phyloP scores from a whole-genome alignment of 495 filamentous ascomycete genomes.

The Arthonia radiata region DNA sequence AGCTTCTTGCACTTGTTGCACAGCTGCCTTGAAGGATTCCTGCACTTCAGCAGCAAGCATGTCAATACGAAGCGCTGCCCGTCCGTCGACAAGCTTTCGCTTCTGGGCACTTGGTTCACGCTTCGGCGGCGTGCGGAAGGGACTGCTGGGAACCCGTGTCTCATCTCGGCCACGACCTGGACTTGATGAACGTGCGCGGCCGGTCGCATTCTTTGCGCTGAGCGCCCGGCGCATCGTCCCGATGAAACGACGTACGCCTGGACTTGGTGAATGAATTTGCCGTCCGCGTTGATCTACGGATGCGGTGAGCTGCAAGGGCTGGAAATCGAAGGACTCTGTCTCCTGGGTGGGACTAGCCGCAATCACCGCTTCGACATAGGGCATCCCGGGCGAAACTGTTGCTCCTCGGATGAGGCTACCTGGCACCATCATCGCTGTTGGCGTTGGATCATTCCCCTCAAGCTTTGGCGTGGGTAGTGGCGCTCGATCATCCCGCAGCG shows the following conservation, averaged over 20 bases:
- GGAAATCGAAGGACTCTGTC: too few relatives aligned
- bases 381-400: conserved; percentile 46
- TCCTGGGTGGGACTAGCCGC: conserved; percentile 37
- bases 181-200: too few relatives aligned
- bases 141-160: too few relatives aligned
- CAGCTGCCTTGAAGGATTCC: conserved; percentile 44
- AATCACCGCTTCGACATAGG: conserved; percentile 47
- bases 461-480: conserved; percentile 27
- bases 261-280: too few relatives aligned
- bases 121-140: too few relatives aligned
- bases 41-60: conserved; percentile 51
- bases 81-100: too few relatives aligned
- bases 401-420: conserved; percentile 70
- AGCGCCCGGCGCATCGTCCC: conserved; percentile 75
- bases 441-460: conserved; percentile 13
- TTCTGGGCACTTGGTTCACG: too few relatives aligned
- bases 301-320: too few relatives aligned
- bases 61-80: conserved; percentile 31
- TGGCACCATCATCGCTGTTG: conserved; percentile 29
- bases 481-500: conserved; percentile 45
- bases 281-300: too few relatives aligned
- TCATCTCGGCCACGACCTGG: too few relatives aligned
- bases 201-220: conserved; percentile 44
- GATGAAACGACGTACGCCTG: conserved; percentile 61
- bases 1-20: conserved; percentile 23